Base-by-base conservation (phyloP, 257 asterid genomes). In the Avicennia marina region DNA sequence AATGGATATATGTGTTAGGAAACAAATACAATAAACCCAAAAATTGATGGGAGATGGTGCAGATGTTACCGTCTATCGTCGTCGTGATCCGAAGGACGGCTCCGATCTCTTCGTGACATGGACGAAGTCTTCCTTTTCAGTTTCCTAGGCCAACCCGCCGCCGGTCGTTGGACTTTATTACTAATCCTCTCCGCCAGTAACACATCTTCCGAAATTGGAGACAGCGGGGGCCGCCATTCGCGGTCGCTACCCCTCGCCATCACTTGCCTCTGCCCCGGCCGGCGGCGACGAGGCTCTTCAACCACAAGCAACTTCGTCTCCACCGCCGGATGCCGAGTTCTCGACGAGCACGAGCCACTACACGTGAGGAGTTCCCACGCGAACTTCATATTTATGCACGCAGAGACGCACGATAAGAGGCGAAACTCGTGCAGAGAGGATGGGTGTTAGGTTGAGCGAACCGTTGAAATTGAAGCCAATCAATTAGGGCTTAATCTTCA, bases 341-440 rank as follows among this genome's bases (percentile, higher is more conserved):
- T 69, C 21, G 71, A 19, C 41, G 69, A 50, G 41, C 64, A 21
- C 10, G 87, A 64, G 13, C 81, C 79, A 43, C 75, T 80, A 45
- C 83, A 78, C 7, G 74, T 47, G 33, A 84, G 73, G 46, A 74
- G 67, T 65, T 79, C 84, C 45, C 75, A 45, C 1, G 85, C 66
- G 53, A 82, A 80, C 66, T 70, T 82, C 93, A 81, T 84, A 1
- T 19, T 60, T 20, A 16, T 36, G 24, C 15, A 39, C 24, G 38
- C 26, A 31, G 3, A 39, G 20, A 22, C 4, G 16, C 39, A 20
- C 36, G n/a, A n/a, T n/a, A n/a, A n/a, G n/a, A n/a, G n/a, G n/a
- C n/a, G n/a, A n/a, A n/a, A n/a, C n/a, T n/a, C n/a, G n/a, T n/a
- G n/a, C n/a, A n/a, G n/a, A n/a, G n/a, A n/a, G n/a, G n/a, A n/a